Percentiles rank a stretch among this genome's conserved stretches.
phyloP scores from a whole-genome alignment of 495 filamentous ascomycete genomes.

The Aspergillus haitiensis region DNA sequence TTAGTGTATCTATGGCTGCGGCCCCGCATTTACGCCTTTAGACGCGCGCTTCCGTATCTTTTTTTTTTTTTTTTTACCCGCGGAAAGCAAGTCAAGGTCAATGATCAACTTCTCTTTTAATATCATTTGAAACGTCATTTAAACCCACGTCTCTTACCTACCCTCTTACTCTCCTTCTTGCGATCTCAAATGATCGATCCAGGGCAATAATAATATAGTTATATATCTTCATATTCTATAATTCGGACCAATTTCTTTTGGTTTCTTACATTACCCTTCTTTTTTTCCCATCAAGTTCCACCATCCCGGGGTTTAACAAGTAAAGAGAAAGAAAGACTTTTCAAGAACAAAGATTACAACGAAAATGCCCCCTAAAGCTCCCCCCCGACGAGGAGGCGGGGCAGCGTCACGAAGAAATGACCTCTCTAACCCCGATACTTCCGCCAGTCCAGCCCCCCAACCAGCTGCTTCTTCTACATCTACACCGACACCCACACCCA shows the following conservation, averaged over 20 bases:
- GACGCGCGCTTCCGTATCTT: conserved; percentile 16
- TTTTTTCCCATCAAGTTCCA: neutral
- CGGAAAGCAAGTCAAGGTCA: neutral
- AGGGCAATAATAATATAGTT: no score
- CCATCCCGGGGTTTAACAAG: neutral
- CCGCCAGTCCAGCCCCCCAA: conserved; percentile 12
- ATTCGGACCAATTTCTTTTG: no score
- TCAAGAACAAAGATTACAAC: conserved; percentile 8
- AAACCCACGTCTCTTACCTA: no score
- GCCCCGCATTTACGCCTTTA: conserved; percentile 22
- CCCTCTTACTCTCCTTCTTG: neutral
- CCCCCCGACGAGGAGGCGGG: conserved; percentile 34
- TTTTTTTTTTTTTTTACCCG: conserved; percentile 17
- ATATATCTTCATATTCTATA: no score
- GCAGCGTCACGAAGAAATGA: conserved; percentile 14
- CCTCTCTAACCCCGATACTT: conserved; percentile 15
- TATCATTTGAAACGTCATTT: no score
- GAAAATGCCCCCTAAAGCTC: conserved; percentile 49
- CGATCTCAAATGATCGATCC: no score
- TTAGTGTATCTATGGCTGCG: conserved; percentile 1
- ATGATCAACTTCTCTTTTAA: conserved; percentile 1
- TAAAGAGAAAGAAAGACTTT: neutral
- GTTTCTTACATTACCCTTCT: neutral
- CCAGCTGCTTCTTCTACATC: conserved; percentile 5
- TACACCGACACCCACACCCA: conserved; percentile 19